These are phyloP conservation scores for Penicillium capsulatum DNA, from an alignment of 2,329 filamentous ascomycete species.

Conservation along the genomic window DNA sequence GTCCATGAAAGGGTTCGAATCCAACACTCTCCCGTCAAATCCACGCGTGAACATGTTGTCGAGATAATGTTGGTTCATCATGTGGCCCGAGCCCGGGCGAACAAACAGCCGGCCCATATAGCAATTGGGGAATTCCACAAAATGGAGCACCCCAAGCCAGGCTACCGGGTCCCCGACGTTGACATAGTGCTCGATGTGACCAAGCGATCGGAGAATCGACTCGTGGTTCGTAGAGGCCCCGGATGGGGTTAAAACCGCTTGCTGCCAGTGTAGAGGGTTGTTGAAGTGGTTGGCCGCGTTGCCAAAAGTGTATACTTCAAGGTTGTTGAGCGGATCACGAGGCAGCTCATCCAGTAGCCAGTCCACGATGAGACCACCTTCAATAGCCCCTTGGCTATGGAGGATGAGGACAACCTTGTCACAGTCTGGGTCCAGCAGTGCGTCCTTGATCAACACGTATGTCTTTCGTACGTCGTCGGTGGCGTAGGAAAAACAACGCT, in stretches of 20 bases:
- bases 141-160: constrained; percentile 69
- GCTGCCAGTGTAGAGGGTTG: constrained; percentile 56
- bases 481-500: constrained; percentile 69
- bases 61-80: constrained; percentile 46
- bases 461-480: constrained; percentile 59
- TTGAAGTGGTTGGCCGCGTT: constrained; percentile 79
- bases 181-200: constrained; percentile 75
- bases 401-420: constrained; percentile 69
- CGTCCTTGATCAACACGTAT: constrained; percentile 61
- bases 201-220: constrained; percentile 41
- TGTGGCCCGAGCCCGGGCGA: constrained; percentile 39
- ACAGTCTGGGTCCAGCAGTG: constrained; percentile 58
- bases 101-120: constrained; percentile 50
- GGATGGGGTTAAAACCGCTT: not conserved
- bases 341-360: constrained; percentile 71
- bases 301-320: constrained; percentile 74
- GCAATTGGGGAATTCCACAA: constrained; percentile 49
- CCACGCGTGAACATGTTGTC: constrained; percentile 41
- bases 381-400: constrained; percentile 74
- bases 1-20: constrained; percentile 36
- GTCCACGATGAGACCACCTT: constrained; percentile 68
- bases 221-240: not conserved
- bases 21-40: constrained; percentile 23
- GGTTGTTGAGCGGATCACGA: constrained; percentile 60
- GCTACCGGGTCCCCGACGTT: constrained; percentile 71